phyloP scores from a whole-genome alignment of 352 stramenopile species.

The Pythium angustatum region DNA sequence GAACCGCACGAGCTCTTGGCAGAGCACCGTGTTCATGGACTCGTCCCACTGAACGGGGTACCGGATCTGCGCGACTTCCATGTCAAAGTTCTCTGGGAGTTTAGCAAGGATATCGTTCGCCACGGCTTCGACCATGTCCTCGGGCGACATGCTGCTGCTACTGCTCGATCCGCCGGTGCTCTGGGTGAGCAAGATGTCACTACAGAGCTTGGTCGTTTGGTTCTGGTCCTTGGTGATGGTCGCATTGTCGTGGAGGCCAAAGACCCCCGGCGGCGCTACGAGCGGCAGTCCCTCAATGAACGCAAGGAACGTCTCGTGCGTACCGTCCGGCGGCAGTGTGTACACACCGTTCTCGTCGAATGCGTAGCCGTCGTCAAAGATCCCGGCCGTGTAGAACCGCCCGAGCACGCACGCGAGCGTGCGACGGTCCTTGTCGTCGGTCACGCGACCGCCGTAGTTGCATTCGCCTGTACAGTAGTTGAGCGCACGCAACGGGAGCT shows the following conservation, averaged over 20 bases:
- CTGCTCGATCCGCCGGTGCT: constrained; percentile 69
- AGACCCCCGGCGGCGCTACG: constrained; percentile 89
- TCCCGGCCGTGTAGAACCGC: constrained; percentile 74
- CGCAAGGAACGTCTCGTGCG: constrained; percentile 75
- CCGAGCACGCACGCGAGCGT: constrained; percentile 71
- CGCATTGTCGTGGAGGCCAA: constrained; percentile 93
- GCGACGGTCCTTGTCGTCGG: constrained; percentile 82
- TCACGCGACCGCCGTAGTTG: constrained; percentile 87
- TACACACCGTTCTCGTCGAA: constrained; percentile 77
- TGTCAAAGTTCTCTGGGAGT: constrained; percentile 91
- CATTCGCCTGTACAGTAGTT: constrained; percentile 85
- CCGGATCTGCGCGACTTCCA: constrained; percentile 90
- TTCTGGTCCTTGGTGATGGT: constrained; percentile 95
- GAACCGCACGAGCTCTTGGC: constrained; percentile 93
- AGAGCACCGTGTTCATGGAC: constrained; percentile 94
- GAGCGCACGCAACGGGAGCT: constrained; percentile 77
- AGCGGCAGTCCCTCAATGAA: constrained; percentile 89
- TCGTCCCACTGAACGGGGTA: constrained; percentile 93
- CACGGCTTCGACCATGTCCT: constrained; percentile 87
- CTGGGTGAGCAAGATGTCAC: constrained; percentile 91
- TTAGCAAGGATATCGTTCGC: constrained; percentile 85
- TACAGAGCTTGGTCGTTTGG: constrained; percentile 93
- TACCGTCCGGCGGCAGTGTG: constrained; percentile 68
- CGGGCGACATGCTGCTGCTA: constrained; percentile 72
- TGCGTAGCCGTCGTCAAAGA: constrained; percentile 60